phyloP scores from a whole-genome alignment of 352 stramenopile species.

The Pythium vanterpoolii region DNA sequence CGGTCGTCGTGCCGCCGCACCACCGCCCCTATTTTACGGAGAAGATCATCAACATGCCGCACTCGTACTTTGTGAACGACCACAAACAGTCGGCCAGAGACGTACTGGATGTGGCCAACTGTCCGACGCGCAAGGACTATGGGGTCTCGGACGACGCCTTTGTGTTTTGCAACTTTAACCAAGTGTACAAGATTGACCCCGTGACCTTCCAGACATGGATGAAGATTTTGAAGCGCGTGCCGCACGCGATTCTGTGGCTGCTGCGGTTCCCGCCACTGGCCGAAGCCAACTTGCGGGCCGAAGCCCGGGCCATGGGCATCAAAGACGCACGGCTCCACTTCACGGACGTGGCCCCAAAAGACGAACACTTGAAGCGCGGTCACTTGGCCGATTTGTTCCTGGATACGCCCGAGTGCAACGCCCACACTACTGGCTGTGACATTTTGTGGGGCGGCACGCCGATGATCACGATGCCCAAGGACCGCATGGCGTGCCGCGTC shows the following conservation, averaged over 20 bases:
- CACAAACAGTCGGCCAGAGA: conserved; percentile 84
- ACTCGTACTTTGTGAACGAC: conserved; percentile 93
- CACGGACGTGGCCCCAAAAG: conserved; percentile 83
- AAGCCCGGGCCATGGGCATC: conserved; percentile 72
- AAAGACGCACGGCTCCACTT: conserved; percentile 73
- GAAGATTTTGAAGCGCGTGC: conserved; percentile 91
- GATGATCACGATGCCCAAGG: conserved; percentile 88
- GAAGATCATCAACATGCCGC: conserved; percentile 90
- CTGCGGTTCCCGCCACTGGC: conserved; percentile 80
- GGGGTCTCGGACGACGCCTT: conserved; percentile 90
- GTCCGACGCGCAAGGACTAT: conserved; percentile 80
- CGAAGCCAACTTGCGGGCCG: conserved; percentile 83
- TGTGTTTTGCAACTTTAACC: conserved; percentile 95
- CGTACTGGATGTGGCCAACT: conserved; percentile 75
- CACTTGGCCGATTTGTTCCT: conserved; percentile 91
- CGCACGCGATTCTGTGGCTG: conserved; percentile 90
- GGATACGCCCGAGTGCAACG: conserved; percentile 90
- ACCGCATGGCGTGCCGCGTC: conserved; percentile 90
- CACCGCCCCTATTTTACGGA: conserved; percentile 80
- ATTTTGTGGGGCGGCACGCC: conserved; percentile 91
- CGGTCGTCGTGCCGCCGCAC: conserved; percentile 60
- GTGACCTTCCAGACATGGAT: conserved; percentile 90
- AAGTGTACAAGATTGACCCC: conserved; percentile 95
- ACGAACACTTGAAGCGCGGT: conserved; percentile 89
- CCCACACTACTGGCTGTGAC: conserved; percentile 90